Conservation (phyloP, 2,329 filamentous ascomycete genomes). For the Neofusicoccum sp. region DNA sequence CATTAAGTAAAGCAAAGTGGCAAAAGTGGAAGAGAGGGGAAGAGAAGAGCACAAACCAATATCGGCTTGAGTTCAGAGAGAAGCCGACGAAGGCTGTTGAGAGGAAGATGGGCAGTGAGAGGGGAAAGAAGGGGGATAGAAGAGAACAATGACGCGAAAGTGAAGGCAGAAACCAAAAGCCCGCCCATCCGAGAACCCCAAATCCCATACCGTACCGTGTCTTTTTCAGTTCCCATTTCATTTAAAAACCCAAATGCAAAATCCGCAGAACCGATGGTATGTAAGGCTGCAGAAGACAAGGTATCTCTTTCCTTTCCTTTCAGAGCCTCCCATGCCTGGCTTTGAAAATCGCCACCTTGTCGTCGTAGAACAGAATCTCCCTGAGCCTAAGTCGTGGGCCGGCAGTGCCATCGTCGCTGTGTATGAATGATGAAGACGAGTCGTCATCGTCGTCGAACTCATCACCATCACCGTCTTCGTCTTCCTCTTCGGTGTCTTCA, state of each 20-base stretch:
- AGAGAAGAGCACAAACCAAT: background rate
- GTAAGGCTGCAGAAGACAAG: conserved; percentile 1
- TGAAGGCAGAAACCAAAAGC: background rate
- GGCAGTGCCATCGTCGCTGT: conserved; percentile 47
- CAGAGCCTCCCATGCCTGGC: conserved; percentile 63
- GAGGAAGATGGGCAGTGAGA: background rate
- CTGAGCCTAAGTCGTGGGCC: conserved; percentile 63
- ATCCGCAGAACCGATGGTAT: conserved; percentile 8
- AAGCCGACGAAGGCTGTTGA: background rate
- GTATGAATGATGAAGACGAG: conserved; percentile 49
- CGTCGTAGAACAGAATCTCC: conserved; percentile 84
- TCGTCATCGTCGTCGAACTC: conserved; percentile 47
- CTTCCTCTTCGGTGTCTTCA: conserved; percentile 43
- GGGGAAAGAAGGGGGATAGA: background rate
- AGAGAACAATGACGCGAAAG: background rate
- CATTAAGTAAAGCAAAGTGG: background rate
- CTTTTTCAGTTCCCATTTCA: background rate
- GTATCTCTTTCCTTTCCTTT: background rate
- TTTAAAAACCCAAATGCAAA: conserved; percentile 1
- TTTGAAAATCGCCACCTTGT: conserved; percentile 80
- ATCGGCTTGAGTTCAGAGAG: background rate
- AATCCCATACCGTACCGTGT: background rate
- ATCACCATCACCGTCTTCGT: conserved; percentile 54
- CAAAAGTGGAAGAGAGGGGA: background rate
- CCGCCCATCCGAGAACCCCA: background rate